Evolutionary conservation across 1,284 basidiomycete species (phyloP), one percentile per base, ranked within the genome.

Genomic region (Moniliophthora roreri): DNA sequence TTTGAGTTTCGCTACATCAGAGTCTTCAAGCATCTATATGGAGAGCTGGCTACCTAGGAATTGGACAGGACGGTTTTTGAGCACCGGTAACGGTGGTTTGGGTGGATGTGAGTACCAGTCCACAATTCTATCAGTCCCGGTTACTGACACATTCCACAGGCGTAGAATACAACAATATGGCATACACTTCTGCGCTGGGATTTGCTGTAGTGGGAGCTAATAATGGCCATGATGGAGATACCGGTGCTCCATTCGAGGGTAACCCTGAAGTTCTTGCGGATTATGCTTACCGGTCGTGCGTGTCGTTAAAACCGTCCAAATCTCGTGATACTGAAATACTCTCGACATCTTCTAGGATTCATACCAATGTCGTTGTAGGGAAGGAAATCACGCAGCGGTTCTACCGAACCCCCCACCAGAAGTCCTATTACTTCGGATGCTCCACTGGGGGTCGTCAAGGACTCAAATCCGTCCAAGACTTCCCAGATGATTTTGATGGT

Each of bases 401-500:
- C 53, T 62, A 59, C 36, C 54, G 57, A 9, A 18, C 20, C 2
- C 35, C 51, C 2, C 42, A 48, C 20, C 32, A 40, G 11, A 57
- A 59, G 16, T 59, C 59, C 5, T 60, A 60, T 36, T 62, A 58
- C 48, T 48, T 60, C 10, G 61, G 61, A 15, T 62, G 61, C 42
- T 61, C 59, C 4, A 55, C 59, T 9, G 61, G 61, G n/a, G 61
- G 61, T 21, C 46, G 61, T 9, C 61, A 62, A 49, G 59, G 59
- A 4, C 50, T 57, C 8, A 55, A 62, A 36, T 51, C 41, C 8
- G 61, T 56, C 10, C 54, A 60, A 24, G 49, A 50, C 23, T 58
- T 58, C 39, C 60, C 60, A 4, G 58, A 56, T 5, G 60, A 62
- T 48, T 62, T 60, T 23, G 59, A 62, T 36, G 61, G 61, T n/a